A percentile compares a stretch with the other conserved stretches of the same genome.
phyloP scores from a whole-genome alignment of 1,139 yeast species.

The Torulaspora globosa region DNA sequence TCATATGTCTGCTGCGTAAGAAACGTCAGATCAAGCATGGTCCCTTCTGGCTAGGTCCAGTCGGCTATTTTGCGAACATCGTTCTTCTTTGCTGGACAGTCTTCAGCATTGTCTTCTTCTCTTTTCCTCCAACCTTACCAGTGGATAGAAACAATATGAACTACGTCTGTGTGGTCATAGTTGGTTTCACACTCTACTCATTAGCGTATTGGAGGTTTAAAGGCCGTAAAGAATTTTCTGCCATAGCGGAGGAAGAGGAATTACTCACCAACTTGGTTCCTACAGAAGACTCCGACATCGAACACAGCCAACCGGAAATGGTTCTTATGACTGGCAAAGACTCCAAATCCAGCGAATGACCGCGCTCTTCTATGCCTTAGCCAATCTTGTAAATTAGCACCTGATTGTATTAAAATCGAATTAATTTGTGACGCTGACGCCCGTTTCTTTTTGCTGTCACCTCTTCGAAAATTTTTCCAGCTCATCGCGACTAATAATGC shows the following conservation, averaged over 20 bases:
- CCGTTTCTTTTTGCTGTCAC: constrained; percentile 7
- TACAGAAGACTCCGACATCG: constrained; percentile 6
- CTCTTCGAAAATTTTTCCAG: constrained; percentile 13
- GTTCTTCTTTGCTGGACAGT: constrained; percentile 55
- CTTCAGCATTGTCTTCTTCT: constrained; percentile 59
- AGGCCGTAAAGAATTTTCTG: constrained; percentile 40
- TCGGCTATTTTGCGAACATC: constrained; percentile 55
- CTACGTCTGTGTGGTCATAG: constrained; percentile 65
- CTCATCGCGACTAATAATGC: constrained; percentile 12
- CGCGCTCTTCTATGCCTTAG: not conserved
- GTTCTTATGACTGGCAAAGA: constrained; percentile 1
- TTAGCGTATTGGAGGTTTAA: constrained; percentile 51
- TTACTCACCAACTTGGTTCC: constrained; percentile 6
- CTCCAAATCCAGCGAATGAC: constrained; percentile 1
- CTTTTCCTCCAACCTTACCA: constrained; percentile 66
- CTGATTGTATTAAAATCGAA: not conserved
- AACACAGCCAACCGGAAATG: constrained; percentile 4
- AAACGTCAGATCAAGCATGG: constrained; percentile 65
- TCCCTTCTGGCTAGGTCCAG: constrained; percentile 63
- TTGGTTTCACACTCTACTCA: constrained; percentile 51
- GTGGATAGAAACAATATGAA: constrained; percentile 62
- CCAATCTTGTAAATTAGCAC: not conserved
- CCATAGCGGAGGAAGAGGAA: constrained; percentile 24
- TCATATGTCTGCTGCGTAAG: constrained; percentile 48
- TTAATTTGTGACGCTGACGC: too few species aligned